Conservation (phyloP, 768 basidiomycete species). For the Mrakia gelida region DNA sequence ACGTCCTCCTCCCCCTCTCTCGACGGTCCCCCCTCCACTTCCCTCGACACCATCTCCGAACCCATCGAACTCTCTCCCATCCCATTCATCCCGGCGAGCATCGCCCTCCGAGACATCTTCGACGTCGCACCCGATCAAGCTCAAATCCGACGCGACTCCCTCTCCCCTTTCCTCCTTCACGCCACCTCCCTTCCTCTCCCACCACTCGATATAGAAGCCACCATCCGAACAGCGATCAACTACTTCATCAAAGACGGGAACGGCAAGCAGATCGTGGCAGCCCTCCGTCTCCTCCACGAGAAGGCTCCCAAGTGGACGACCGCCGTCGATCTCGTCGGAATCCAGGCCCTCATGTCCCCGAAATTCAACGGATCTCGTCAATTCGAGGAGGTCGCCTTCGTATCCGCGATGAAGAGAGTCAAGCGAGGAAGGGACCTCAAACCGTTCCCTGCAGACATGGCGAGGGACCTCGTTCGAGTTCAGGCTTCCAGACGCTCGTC, state of each 20-base stretch:
- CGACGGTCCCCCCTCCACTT: not conserved
- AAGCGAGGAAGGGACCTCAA: not conserved
- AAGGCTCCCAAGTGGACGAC: not conserved
- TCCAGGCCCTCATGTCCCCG: not conserved
- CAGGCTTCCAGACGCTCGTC: not conserved
- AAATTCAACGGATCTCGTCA: not conserved
- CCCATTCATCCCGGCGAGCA: not conserved
- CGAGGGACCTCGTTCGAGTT: not conserved
- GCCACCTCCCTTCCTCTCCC: not conserved
- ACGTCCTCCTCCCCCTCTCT: not conserved
- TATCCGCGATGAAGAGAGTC: not conserved
- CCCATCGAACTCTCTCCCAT: not conserved
- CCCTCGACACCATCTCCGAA: not conserved
- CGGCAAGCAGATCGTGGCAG: not conserved
- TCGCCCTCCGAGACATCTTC: not conserved
- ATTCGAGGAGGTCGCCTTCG: not conserved
- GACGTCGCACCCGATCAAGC: not conserved
- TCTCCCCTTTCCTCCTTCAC: not conserved
- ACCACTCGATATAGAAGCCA: not conserved
- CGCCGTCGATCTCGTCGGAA: not conserved
- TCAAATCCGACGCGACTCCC: not conserved
- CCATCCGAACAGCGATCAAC: not conserved
- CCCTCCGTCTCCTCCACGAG: not conserved
- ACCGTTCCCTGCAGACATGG: not conserved
- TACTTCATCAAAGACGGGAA: not conserved